A percentile compares a stretch with the other conserved stretches of the same genome.
Conservation (phyloP, 176 grass and related monocot species). For the Phragmites australis region DNA sequence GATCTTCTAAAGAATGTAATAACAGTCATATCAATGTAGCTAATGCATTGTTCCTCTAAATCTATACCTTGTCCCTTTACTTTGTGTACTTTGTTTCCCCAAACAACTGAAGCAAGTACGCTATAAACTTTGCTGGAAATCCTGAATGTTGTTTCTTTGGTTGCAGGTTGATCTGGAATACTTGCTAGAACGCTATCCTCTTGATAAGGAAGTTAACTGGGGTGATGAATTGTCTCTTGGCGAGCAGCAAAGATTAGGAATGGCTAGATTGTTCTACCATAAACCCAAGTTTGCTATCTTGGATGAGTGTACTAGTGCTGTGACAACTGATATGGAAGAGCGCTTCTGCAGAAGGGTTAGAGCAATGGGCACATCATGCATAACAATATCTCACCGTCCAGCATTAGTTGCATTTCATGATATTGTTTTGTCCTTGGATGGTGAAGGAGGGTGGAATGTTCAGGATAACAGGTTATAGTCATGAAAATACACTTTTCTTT, state of each 20-base stretch:
- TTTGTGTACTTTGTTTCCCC: not conserved
- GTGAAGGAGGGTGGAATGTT: constrained; percentile 88
- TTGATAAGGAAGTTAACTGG: constrained; percentile 94
- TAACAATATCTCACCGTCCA: constrained; percentile 96
- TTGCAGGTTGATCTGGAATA: constrained; percentile 95
- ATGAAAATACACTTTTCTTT: not conserved
- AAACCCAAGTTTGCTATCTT: constrained; percentile 98
- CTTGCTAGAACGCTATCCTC: constrained; percentile 87
- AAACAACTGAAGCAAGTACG: not conserved
- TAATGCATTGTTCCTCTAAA: constrained; percentile 17
- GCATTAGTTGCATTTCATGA: constrained; percentile 99
- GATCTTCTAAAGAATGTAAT: constrained; percentile 97
- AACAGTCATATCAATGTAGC: not conserved
- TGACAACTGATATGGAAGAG: constrained; percentile 98
- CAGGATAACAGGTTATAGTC: constrained; percentile 82
- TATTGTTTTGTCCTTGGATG: constrained; percentile 91
- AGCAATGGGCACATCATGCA: constrained; percentile 96
- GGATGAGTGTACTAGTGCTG: constrained; percentile 98
- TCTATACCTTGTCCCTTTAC: not conserved
- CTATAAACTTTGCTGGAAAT: constrained; percentile 4
- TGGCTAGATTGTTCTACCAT: constrained; percentile 98
- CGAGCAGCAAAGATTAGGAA: constrained; percentile 97
- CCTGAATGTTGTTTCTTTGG: constrained; percentile 34
- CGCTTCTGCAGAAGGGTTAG: constrained; percentile 86
- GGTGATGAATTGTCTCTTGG: constrained; percentile 94